Percentiles rank a stretch among this genome's conserved stretches.
Evolutionary conservation across 2,329 filamentous ascomycete genomes (phyloP).

Genomic region (Cercospora sesami): DNA sequence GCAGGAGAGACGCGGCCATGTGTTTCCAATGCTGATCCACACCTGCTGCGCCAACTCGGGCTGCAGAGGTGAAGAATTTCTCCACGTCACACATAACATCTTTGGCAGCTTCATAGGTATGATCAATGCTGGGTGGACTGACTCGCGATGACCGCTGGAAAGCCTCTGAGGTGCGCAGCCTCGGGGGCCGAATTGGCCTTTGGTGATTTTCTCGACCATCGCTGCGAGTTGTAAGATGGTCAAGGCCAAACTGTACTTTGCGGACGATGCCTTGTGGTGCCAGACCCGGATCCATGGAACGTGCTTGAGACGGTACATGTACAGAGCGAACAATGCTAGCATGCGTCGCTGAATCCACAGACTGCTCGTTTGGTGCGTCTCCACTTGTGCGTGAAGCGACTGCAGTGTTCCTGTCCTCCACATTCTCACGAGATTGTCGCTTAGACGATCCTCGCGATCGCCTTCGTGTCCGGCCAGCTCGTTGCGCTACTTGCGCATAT

Average conservation of each 20-base stretch:
- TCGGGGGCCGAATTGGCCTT: neutral
- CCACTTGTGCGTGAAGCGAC: neutral
- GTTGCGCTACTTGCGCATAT: constrained; percentile 26
- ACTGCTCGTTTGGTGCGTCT: neutral
- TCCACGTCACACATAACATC: neutral
- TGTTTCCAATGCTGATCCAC: neutral
- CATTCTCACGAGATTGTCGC: neutral
- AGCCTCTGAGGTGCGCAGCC: neutral
- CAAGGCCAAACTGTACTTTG: neutral
- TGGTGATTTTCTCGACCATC: neutral
- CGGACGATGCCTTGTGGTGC: neutral
- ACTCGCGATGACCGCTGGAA: neutral
- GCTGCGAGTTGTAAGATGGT: neutral
- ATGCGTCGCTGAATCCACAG: neutral
- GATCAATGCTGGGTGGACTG: neutral
- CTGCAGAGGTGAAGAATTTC: neutral
- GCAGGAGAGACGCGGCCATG: constrained; percentile 2
- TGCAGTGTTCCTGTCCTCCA: neutral
- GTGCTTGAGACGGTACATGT: neutral
- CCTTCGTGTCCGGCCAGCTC: neutral
- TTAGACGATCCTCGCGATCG: neutral
- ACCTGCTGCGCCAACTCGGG: neutral
- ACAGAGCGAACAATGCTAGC: neutral
- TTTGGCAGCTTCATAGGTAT: neutral
- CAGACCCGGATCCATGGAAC: neutral